These are phyloP conservation scores for Solanum chaucha DNA, from an alignment of 257 asterid species.

Conservation along the genomic window DNA sequence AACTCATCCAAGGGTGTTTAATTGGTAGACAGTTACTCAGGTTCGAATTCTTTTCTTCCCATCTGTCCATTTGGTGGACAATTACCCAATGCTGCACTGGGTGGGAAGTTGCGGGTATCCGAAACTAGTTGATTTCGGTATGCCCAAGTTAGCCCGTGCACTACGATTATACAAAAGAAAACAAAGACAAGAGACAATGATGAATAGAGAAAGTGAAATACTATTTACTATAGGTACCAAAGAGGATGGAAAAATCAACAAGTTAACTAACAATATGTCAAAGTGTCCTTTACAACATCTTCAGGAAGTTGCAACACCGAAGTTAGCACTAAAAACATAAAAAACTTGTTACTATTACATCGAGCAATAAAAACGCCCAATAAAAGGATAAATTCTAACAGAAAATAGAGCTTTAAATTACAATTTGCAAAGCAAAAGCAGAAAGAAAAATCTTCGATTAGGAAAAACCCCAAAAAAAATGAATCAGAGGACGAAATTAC, in stretches of 20 bases:
- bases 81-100: not conserved
- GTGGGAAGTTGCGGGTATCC: not conserved
- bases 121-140: not conserved
- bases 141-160: not conserved
- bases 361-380: not conserved
- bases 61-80: not conserved
- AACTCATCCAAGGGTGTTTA: not conserved
- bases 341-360: not conserved
- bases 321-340: not conserved
- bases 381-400: not conserved
- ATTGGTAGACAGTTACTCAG: not conserved
- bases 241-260: not conserved
- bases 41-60: not conserved
- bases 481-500: conserved; percentile 15
- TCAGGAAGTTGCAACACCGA: not conserved
- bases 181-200: not conserved
- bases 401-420: not conserved
- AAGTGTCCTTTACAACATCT: not conserved
- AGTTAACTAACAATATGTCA: not conserved
- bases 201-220: not conserved
- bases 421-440: not conserved
- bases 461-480: not conserved
- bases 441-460: not conserved
- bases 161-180: not conserved
- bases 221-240: not conserved